These are phyloP conservation scores for Phialemoniopsis sp. DNA, from an alignment of 2,329 filamentous ascomycete genomes.

Conservation along the genomic window DNA sequence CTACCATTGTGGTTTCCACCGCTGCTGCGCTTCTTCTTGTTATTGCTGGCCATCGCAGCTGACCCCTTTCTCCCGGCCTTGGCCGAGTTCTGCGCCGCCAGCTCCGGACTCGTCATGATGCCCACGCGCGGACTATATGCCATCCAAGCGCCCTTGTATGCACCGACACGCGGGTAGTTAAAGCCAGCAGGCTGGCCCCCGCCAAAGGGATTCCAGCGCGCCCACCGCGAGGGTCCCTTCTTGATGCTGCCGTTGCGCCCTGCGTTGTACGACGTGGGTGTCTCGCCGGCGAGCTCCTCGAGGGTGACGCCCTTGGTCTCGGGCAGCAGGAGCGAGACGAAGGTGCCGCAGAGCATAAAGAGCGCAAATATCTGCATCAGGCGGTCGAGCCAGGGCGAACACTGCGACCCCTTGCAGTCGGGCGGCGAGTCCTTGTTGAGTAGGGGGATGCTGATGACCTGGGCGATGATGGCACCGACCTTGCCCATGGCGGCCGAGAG, in stretches of 20 bases:
- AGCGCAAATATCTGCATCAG: constrained; percentile 75
- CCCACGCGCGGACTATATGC: constrained; percentile 27
- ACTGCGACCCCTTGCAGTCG: constrained; percentile 41
- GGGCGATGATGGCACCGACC: constrained; percentile 63
- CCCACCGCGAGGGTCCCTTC: constrained; percentile 12
- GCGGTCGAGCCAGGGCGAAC: constrained; percentile 61
- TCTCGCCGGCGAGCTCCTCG: constrained; percentile 66
- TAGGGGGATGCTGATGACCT: constrained; percentile 60
- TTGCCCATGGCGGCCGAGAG: constrained; percentile 64
- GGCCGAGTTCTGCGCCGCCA: constrained; percentile 16
- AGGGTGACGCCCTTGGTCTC: constrained; percentile 74
- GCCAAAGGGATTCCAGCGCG: constrained; percentile 38
- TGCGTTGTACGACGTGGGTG: constrained; percentile 53
- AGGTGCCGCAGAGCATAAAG: constrained; percentile 72
- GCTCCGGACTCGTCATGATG: constrained; percentile 39
- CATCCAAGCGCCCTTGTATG: constrained; percentile 15
- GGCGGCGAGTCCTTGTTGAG: constrained; percentile 50
- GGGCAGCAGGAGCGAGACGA: constrained; percentile 68
- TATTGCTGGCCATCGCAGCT: constrained; percentile 5
- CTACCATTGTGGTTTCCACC: neutral
- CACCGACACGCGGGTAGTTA: constrained; percentile 30
- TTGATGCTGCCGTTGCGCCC: constrained; percentile 46
- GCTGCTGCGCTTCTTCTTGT: neutral
- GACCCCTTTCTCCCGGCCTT: constrained; percentile 1
- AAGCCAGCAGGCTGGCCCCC: constrained; percentile 51